These are phyloP conservation scores for Calonectria hawksworthii DNA, from an alignment of 2,329 filamentous ascomycete genomes.

Conservation along the genomic window DNA sequence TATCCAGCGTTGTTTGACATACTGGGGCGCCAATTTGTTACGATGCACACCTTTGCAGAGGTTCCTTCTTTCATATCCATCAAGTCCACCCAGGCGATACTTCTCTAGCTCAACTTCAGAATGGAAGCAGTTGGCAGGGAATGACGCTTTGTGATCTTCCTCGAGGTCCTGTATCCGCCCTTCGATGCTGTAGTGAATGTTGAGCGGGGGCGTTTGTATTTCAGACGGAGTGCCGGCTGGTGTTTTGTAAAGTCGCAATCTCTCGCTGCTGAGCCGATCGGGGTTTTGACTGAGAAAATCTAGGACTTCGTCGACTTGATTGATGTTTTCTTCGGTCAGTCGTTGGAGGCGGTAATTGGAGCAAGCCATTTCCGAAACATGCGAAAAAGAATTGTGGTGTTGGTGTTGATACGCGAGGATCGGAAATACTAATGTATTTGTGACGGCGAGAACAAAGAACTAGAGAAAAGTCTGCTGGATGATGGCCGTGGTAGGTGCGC, in stretches of 20 bases:
- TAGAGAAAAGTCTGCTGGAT: neutral
- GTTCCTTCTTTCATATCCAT: neutral
- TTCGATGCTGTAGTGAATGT: neutral
- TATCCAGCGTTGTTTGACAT: neutral
- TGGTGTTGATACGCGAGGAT: no score
- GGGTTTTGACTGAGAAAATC: neutral
- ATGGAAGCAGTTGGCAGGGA: neutral
- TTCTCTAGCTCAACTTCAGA: neutral
- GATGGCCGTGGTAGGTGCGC: neutral
- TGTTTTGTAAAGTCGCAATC: neutral
- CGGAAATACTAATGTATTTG: no score
- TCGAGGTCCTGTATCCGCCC: neutral
- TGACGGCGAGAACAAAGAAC: neutral
- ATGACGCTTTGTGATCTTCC: neutral
- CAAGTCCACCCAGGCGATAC: neutral
- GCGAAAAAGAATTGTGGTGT: no score
- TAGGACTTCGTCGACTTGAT: neutral
- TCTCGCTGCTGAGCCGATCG: neutral
- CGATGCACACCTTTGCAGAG: rapidly evolving
- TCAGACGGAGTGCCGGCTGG: neutral
- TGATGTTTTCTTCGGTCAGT: neutral
- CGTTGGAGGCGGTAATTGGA: no score
- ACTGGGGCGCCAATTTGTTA: neutral
- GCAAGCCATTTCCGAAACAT: no score
- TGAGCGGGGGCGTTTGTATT: neutral